Evolutionary conservation across 371 early-diverging fungal genomes (phyloP), one percentile per base, ranked within the genome.

Genomic region (Thermomucor indicae-seudaticae): DNA sequence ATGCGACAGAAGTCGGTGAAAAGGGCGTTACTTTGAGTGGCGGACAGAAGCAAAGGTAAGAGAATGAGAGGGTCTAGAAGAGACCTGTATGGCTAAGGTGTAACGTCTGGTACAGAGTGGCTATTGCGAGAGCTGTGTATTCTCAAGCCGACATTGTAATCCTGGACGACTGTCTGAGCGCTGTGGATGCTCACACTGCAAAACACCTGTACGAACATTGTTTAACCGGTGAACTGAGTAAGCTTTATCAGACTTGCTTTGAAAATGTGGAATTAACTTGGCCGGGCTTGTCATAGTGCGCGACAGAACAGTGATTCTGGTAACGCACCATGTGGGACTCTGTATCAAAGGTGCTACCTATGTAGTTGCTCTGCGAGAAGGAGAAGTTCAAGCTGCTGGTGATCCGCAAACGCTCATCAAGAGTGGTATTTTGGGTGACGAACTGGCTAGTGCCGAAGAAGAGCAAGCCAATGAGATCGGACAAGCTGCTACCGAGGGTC

Each of bases 1-100:
- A 96, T 65, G 53, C 74, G 54, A 95, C 95, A 0, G 90, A 92
- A 68, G 83, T 94, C 43, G 95, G 95, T 34, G 94, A 93, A 64
- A 83, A 84, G 47, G 95, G 93, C 6, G 80, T 93, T 25, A 89
- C 89, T 2, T 66, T 94, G 8, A 90, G 90, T 43, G 96, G 96
- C 41, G 95, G 94, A 1, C 90, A 91, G 64, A 84, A 86, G 62
- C 90, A 90, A 67, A 73, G 91, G 56, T 70, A 57, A 47, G 35
- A 43, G 4, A 51, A 2, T 29, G n/a, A 37, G 16, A 4, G 8
- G 23, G 19, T n/a, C n/a, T n/a, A n/a, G n/a, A n/a, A n/a, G n/a
- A n/a, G n/a, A n/a, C n/a, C n/a, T n/a, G n/a, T n/a, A n/a, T n/a
- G n/a, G n/a, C n/a, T n/a, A n/a, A n/a, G n/a, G n/a, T n/a, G n/a